A percentile compares a stretch with the other conserved stretches of the same genome.
Conservation (phyloP, 2,329 filamentous ascomycete species). For the Madurella fahalii region DNA sequence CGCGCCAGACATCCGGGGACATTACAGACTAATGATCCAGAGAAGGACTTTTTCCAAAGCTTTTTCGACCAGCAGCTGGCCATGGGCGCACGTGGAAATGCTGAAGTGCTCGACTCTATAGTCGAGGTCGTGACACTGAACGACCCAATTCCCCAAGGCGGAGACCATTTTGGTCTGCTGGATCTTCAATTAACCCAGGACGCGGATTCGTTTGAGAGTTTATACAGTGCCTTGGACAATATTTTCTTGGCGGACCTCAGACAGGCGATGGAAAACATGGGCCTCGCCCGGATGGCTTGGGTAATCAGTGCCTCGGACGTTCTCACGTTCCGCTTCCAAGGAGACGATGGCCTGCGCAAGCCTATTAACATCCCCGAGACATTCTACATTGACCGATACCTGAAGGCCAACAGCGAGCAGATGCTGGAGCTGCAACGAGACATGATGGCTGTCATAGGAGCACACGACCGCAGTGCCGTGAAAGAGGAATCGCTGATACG, state of each 20-base stretch:
- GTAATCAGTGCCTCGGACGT: constrained; percentile 21
- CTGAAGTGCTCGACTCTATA: constrained; percentile 8
- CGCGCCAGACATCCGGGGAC: constrained; percentile 30
- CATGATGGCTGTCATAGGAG: constrained; percentile 2
- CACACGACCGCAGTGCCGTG: constrained; percentile 6
- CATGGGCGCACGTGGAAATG: background rate
- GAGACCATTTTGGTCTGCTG: constrained; percentile 16
- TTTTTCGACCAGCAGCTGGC: constrained; percentile 29
- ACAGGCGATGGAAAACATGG: constrained; percentile 10
- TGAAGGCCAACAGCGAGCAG: constrained; percentile 8
- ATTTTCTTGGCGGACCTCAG: constrained; percentile 20
- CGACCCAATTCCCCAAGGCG: background rate
- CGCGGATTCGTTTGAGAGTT: constrained; percentile 2
- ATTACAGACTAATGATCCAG: constrained; percentile 34
- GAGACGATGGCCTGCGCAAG: constrained; percentile 11
- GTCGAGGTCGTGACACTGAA: constrained; percentile 14
- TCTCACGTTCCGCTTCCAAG: constrained; percentile 19
- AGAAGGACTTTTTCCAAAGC: constrained; percentile 43
- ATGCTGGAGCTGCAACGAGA: constrained; percentile 18
- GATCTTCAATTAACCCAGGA: constrained; percentile 17
- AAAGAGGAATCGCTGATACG: constrained; percentile 12
- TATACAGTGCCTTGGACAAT: constrained; percentile 22
- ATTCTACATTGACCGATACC: constrained; percentile 26
- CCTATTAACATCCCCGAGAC: constrained; percentile 25
- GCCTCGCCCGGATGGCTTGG: constrained; percentile 16